Base-by-base conservation (phyloP, 2,329 filamentous ascomycete genomes). In the Cercospora sp. region DNA sequence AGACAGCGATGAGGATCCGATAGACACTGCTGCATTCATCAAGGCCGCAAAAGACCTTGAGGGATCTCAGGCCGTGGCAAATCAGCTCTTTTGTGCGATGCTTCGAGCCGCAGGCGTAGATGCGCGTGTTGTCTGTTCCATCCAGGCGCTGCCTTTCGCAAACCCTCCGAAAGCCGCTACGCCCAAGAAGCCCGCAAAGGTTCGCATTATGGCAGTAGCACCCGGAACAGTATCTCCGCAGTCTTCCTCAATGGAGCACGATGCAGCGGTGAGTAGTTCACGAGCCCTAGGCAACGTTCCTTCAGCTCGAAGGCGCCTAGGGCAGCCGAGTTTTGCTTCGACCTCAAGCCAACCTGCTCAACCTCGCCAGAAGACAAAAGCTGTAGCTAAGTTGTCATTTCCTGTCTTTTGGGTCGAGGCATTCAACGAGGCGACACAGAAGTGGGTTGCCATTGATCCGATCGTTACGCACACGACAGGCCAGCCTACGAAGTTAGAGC, bases 381-480 rank as follows among this genome's bases (percentile, higher is more conserved):
- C 76, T 13, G 86, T 90, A 10, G 85, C 85, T 26, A 92, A 94
- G 75, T 94, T 93, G 0, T 79, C 87, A 0, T 92, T 90, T 74
- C 95, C 95, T 0, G 85, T 98, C 3, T 98, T 93, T 77, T 99
- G 95, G 95, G 90, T 97, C 0, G 95, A 99, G 80, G 90, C 92
- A 3, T 91, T 97, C 71, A 94, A 97, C 70, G 84, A 89, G 63
- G 91, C 91, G 0, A 88, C 93, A 71, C 92, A 97, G 77, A 96
- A 93, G 82, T 99, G 95, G 95, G 87, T 97, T 65, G 87, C 93
- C 0, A 87, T 95, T 42, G 95, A 99, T 77, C 89, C 94, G 0
- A 80, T 97, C 0, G 93, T 95, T 1, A 96, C 94, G 0, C 85
- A 87, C 65, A 91, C 89, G 71, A 88, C 96, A 64, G 92, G 89